Evolutionary conservation across 2,329 filamentous ascomycete species (phyloP).

Genomic region (Xylariaceae sp.): DNA sequence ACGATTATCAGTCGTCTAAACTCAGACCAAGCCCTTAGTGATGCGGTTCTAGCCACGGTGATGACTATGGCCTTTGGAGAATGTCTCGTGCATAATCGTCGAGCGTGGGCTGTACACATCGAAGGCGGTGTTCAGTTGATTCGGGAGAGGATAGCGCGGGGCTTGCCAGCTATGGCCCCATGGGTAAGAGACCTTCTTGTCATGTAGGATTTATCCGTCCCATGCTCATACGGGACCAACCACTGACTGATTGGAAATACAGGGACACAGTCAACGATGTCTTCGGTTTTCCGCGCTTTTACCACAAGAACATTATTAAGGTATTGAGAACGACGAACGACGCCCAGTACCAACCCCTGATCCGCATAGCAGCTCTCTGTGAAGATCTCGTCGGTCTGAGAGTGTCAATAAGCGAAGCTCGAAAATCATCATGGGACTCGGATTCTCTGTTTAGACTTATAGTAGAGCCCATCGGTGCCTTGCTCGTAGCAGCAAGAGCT

Average conservation of each 20-base stretch:
- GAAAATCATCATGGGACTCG: neutral
- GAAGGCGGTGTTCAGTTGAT: constrained; percentile 19
- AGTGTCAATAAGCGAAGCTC: neutral
- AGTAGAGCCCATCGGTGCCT: neutral
- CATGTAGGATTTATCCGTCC: too few species aligned
- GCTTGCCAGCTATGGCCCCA: constrained; percentile 3
- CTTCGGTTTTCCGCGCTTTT: constrained; percentile 14
- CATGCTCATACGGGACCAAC: neutral
- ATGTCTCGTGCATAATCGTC: constrained; percentile 14
- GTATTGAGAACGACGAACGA: neutral
- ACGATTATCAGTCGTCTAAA: constrained; percentile 20
- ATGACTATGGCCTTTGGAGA: constrained; percentile 25
- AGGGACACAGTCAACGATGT: constrained; percentile 16
- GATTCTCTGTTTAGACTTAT: constrained; percentile 3
- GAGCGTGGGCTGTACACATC: constrained; percentile 21
- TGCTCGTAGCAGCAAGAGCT: constrained; percentile 3
- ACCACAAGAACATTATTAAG: constrained; percentile 12
- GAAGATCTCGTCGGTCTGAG: constrained; percentile 1
- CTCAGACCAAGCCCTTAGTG: constrained; percentile 13
- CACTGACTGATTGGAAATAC: neutral
- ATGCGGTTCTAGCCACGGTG: constrained; percentile 23
- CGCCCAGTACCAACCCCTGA: neutral
- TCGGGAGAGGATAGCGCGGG: constrained; percentile 8
- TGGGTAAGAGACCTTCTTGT: constrained; percentile 8
- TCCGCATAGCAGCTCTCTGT: constrained; percentile 2